Conservation (phyloP, 164 flowering plant genomes). For the Magnolia kwangsiensis region DNA sequence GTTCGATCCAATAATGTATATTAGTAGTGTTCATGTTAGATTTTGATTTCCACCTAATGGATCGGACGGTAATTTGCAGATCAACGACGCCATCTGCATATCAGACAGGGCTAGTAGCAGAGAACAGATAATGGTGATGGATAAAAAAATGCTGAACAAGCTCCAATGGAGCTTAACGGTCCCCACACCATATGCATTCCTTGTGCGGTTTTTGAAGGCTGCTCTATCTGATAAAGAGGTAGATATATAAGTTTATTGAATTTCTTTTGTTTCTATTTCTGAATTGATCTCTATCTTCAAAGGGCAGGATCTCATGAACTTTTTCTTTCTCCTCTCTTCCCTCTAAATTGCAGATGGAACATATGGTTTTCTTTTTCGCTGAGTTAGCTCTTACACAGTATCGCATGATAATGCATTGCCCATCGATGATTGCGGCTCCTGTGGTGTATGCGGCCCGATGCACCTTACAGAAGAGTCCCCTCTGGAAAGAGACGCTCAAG, state of each 20-base stretch:
- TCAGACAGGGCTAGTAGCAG: conserved; percentile 64
- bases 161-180: conserved; percentile 75
- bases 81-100: conserved; percentile 73
- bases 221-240: conserved; percentile 46
- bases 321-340: background rate
- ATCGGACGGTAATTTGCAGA: conserved; percentile 31
- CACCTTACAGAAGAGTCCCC: too few species aligned
- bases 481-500: conserved; percentile 73
- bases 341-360: conserved; percentile 44
- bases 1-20: too few species aligned
- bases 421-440: too few species aligned
- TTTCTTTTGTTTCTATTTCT: background rate
- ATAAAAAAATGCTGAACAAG: conserved; percentile 62
- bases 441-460: too few species aligned
- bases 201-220: conserved; percentile 80
- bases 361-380: conserved; percentile 61
- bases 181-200: conserved; percentile 33
- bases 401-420: too few species aligned
- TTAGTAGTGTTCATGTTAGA: too few species aligned
- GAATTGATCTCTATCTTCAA: background rate
- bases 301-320: background rate
- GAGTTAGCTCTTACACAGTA: conserved; percentile 31
- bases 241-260: too few species aligned
- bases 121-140: conserved; percentile 66
- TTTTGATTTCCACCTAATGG: background rate